Conservation (phyloP, 208 protist genomes). For the Crithidia bombi region DNA sequence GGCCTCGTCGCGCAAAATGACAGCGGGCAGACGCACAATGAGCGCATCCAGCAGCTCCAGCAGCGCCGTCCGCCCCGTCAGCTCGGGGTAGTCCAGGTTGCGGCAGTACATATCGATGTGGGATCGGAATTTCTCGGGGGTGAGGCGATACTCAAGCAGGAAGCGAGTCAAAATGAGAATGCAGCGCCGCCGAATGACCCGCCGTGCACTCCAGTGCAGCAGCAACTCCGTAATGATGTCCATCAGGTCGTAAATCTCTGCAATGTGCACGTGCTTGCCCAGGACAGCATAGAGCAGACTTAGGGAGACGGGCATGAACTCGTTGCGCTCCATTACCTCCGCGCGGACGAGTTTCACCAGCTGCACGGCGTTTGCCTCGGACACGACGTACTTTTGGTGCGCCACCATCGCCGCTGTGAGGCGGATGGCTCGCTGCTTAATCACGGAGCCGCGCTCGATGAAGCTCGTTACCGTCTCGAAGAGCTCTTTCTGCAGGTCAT, state of each 20-base stretch:
- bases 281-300: slow-evolving; percentile 85
- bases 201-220: slow-evolving; percentile 74
- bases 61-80: slow-evolving; percentile 77
- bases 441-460: slow-evolving; percentile 81
- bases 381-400: slow-evolving; percentile 75
- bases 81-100: slow-evolving; percentile 88
- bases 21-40: slow-evolving; percentile 69
- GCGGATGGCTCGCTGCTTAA: slow-evolving; percentile 90
- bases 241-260: slow-evolving; percentile 90
- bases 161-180: slow-evolving; percentile 82
- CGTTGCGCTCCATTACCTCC: slow-evolving; percentile 84
- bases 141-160: slow-evolving; percentile 92
- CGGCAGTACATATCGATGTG: slow-evolving; percentile 87
- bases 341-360: slow-evolving; percentile 66
- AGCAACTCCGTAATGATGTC: slow-evolving; percentile 87
- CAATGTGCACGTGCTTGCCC: slow-evolving; percentile 85
- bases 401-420: slow-evolving; percentile 77
- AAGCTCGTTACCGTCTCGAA: slow-evolving; percentile 80
- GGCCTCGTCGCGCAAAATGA: slow-evolving; percentile 81
- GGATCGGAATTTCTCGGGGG: slow-evolving; percentile 85
- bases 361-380: slow-evolving; percentile 59
- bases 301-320: slow-evolving; percentile 85
- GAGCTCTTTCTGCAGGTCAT: slow-evolving; percentile 57
- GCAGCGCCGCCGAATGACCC: slow-evolving; percentile 73
- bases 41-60: slow-evolving; percentile 83